Evolutionary conservation across 176 grass and related monocot species (phyloP), one percentile per base, ranked within the genome.

Genomic region (Luzula sylvatica): DNA sequence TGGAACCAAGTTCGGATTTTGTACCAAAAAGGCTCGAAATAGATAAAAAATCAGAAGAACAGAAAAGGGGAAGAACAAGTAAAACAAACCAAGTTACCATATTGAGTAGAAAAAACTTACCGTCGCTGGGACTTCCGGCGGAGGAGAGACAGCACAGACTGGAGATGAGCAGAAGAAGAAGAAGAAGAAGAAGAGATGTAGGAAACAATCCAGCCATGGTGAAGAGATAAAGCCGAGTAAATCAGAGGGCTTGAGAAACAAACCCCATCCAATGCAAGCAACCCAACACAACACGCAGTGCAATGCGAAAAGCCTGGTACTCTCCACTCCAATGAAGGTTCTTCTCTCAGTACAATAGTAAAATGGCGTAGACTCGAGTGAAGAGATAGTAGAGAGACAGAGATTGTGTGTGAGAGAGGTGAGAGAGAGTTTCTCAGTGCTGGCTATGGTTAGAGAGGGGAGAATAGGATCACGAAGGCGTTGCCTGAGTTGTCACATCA

Each of bases 401-500:
- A 3, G 45, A 6, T 42, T 66, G 44, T n/a, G n/a, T 66, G 43
- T 14, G 61, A 66, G 27, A n/a, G 39, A 23, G 30, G 26, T 11
- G 8, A 29, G 23, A 50, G 61, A 65, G 44, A 65, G 61, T 19
- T 30, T 22, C 20, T 42, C 11, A 30, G 26, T 38, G 26, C 15
- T 38, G 19, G 44, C 41, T 14, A 35, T 35, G 30, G 30, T 25
- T 46, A 19, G 26, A 28, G 24, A 35, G 43, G 20, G 25, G 14
- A 6, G 3, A 6, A 4, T 14, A 35, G 16, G 42, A 19, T 18
- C 14, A 26, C 52, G 21, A 58, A 54, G 35, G 17, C 38, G 56
- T 14, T 20, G 43, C 43, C 41, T 64, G 59, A 64, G 15, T 26
- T 64, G 59, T 64, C 59, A 64, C 59, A 64, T 64, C 59, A 64